These are phyloP conservation scores for Backusella liffmaniae DNA, from an alignment of 192 early-diverging fungal species.

Conservation along the genomic window DNA sequence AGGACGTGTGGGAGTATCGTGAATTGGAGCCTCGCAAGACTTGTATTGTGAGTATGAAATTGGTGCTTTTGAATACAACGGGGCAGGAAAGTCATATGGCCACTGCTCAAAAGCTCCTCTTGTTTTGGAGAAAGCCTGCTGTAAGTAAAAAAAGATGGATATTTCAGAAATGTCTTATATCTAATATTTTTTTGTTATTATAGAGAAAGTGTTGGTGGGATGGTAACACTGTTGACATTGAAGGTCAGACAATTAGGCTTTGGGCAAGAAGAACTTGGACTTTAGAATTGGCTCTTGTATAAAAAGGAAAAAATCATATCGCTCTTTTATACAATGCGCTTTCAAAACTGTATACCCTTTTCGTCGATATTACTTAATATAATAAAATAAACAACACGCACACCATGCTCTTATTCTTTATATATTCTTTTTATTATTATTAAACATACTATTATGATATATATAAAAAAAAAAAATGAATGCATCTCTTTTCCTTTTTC, in stretches of 20 bases:
- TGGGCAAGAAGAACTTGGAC: conserved; percentile 84
- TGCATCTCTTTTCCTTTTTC: neutral
- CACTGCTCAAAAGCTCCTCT: conserved; percentile 70
- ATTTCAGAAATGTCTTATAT: neutral
- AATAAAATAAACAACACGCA: no score
- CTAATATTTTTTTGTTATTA: neutral
- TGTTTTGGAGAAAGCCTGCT: conserved; percentile 85
- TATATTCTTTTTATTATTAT: neutral
- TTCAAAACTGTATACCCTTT: neutral
- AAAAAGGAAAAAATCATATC: neutral
- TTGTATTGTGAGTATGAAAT: conserved; percentile 64
- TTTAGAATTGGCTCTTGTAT: conserved; percentile 67
- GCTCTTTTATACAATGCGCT: neutral
- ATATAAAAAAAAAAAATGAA: neutral
- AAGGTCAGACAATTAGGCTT: conserved; percentile 53
- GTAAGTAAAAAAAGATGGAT: conserved; percentile 26
- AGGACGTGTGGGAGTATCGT: conserved; percentile 75
- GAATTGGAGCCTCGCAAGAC: conserved; percentile 66
- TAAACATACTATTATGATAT: no score
- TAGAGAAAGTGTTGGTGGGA: conserved; percentile 86
- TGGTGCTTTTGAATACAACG: conserved; percentile 70
- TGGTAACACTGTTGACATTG: conserved; percentile 62
- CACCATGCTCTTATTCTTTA: no score
- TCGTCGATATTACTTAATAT: neutral
- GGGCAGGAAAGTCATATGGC: conserved; percentile 65